A percentile compares a stretch with the other conserved stretches of the same genome.
Conservation (phyloP, 306 rosid genomes). For the Vigna angularis region DNA sequence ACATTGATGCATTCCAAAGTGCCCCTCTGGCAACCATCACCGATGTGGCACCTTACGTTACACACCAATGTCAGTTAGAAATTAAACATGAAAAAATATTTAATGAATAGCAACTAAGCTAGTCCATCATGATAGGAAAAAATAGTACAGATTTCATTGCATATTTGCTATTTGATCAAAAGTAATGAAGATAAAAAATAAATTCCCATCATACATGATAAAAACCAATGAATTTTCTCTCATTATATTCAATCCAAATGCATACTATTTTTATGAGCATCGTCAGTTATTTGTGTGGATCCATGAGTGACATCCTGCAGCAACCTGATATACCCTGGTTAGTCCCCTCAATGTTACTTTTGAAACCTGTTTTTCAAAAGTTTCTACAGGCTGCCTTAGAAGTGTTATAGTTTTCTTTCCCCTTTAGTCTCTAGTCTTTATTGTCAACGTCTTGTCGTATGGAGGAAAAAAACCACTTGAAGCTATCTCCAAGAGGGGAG, state of each 20-base stretch:
- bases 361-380: conserved; percentile 18
- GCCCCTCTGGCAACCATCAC: conserved; percentile 98
- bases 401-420: conserved; percentile 14
- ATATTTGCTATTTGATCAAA: conserved; percentile 3
- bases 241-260: conserved; percentile 25
- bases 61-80: conserved; percentile 34
- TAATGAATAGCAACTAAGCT: conserved; percentile 1
- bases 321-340: conserved; percentile 10
- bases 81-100: conserved; percentile 5
- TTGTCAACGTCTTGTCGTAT: conserved; percentile 14
- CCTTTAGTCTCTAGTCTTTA: conserved; percentile 9
- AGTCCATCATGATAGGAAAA: conserved; percentile 8
- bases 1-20: conserved; percentile 92
- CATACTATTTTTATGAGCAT: not conserved
- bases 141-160: not conserved
- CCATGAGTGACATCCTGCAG: not conserved
- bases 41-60: conserved; percentile 73
- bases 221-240: not conserved
- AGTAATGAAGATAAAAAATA: conserved; percentile 9
- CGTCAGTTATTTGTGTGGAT: not conserved
- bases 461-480: conserved; percentile 10
- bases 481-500: not conserved
- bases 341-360: conserved; percentile 21
- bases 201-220: conserved; percentile 15
- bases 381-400: conserved; percentile 28